A percentile compares a stretch with the other conserved stretches of the same genome.
These are phyloP conservation scores for Trichoderma sp. DNA, from an alignment of 2,329 filamentous ascomycete genomes.

Conservation along the genomic window DNA sequence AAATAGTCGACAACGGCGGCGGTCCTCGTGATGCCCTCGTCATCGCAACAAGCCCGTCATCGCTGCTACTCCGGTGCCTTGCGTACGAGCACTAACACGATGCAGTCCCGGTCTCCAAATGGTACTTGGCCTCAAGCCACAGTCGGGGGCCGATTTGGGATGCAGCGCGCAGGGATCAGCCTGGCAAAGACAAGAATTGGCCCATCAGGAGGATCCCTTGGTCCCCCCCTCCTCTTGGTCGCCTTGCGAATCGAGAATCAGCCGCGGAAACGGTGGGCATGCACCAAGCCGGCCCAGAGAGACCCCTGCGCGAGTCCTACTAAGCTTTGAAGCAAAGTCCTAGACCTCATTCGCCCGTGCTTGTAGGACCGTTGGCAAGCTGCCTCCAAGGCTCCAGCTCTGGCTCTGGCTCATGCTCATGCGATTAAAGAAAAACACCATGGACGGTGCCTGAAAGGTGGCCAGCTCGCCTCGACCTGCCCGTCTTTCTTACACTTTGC, in stretches of 20 bases:
- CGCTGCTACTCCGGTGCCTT: not conserved
- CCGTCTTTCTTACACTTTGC: constrained; percentile 5
- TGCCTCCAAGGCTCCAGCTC: constrained; percentile 29
- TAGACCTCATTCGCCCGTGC: constrained; percentile 33
- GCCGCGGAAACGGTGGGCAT: constrained; percentile 17
- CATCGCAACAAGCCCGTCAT: not conserved
- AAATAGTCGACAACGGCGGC: not conserved
- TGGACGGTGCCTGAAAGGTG: constrained; percentile 24
- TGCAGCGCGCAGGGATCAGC: constrained; percentile 16
- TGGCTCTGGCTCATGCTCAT: constrained; percentile 17
- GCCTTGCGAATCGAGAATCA: constrained; percentile 19
- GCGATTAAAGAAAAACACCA: constrained; percentile 30
- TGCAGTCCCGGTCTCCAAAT: not conserved
- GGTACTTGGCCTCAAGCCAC: constrained; percentile 10
- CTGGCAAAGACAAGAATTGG: constrained; percentile 6
- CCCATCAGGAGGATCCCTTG: constrained; percentile 5
- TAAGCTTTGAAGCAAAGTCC: constrained; percentile 31
- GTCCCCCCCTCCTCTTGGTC: not conserved
- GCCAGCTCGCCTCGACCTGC: not conserved
- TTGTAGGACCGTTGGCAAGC: constrained; percentile 30
- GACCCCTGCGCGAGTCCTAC: constrained; percentile 31
- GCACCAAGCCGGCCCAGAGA: constrained; percentile 13
- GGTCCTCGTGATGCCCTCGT: not conserved
- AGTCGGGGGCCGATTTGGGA: constrained; percentile 12
- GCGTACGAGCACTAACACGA: not conserved